Evolutionary conservation across 2,329 filamentous ascomycete species (phyloP), one percentile per base, ranked within the genome.

Genomic region (Penicillium expansum): DNA sequence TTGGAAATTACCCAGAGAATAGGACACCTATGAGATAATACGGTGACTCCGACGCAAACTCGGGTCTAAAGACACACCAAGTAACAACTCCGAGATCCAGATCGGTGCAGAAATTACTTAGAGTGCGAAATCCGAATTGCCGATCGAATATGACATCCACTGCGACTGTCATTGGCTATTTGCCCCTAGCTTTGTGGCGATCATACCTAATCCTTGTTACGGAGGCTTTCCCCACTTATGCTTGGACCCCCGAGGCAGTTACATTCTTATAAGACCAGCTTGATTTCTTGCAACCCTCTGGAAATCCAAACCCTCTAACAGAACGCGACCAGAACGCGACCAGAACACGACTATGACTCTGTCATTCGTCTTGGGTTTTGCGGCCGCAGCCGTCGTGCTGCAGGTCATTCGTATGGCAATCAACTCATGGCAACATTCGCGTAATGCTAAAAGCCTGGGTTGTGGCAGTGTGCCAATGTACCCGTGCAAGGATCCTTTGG

Each of bases 401-500:
- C 60, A 68, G 37, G 43, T 66, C 20, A 57, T 70, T 10, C 68
- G 62, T 14, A 48, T 62, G 24, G 47, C 64, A n/a, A 14, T 67
- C 24, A 53, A 61, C 5, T 62, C 59, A 52, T 65, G 67, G 65
- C 61, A 62, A 35, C 68, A 69, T 52, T 62, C 69, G 2, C 65
- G 64, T 16, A 68, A 65, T 44, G 69, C 68, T 11, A 64, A 63
- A 30, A 49, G 52, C 18, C 55, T 68, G 48, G 62, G 65, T 39
- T 73, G 70, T 52, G 63, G 60, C 6, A 32, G 53, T 5, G 14
- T 65, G 22, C 69, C 69, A 24, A 33, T 42, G 18, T 71, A 66
- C 38, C 70, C 70, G 0, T 49, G 48, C 45, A 65, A 67, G 18
- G 69, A 71, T 47, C 56, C 64, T 8, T 38, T 72, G 1, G 70